phyloP scores from a whole-genome alignment of 2,329 filamentous ascomycete species.

The Cladosporium sp. region DNA sequence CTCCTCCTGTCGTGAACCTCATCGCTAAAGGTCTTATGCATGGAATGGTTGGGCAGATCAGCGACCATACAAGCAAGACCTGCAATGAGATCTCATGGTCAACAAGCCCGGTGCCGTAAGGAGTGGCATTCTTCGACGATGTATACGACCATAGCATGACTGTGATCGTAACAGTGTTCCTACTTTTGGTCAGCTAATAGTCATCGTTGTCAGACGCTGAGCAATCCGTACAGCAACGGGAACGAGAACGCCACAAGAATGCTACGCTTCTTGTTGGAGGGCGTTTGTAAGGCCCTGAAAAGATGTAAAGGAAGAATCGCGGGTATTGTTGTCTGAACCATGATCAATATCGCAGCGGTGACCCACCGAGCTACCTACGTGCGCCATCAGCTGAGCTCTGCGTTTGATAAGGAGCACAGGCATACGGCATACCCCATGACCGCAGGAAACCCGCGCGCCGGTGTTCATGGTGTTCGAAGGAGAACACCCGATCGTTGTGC shows the following conservation, averaged over 20 bases:
- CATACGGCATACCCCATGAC: not conserved
- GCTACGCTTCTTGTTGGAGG: not conserved
- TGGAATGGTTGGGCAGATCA: not conserved
- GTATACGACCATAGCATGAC: not conserved
- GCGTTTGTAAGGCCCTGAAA: not conserved
- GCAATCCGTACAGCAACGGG: not conserved
- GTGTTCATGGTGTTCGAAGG: not conserved
- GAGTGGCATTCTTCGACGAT: not conserved
- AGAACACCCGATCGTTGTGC: not conserved
- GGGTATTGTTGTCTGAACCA: not conserved
- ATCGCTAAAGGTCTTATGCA: not conserved
- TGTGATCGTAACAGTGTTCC: not conserved
- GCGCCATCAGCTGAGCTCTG: not conserved
- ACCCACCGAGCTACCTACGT: not conserved
- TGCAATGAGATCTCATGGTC: not conserved
- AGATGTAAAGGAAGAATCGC: not conserved
- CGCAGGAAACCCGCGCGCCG: not conserved
- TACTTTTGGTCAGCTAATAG: not conserved
- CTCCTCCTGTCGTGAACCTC: not conserved
- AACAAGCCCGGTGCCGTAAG: not conserved
- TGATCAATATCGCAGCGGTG: not conserved
- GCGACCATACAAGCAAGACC: not conserved
- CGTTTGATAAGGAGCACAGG: not conserved
- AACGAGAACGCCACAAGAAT: not conserved
- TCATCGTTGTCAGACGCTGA: not conserved